Percentiles rank a stretch among this genome's conserved stretches.
These are phyloP conservation scores for Volvariella surrecta DNA, from an alignment of 1,284 basidiomycete species.

Conservation along the genomic window DNA sequence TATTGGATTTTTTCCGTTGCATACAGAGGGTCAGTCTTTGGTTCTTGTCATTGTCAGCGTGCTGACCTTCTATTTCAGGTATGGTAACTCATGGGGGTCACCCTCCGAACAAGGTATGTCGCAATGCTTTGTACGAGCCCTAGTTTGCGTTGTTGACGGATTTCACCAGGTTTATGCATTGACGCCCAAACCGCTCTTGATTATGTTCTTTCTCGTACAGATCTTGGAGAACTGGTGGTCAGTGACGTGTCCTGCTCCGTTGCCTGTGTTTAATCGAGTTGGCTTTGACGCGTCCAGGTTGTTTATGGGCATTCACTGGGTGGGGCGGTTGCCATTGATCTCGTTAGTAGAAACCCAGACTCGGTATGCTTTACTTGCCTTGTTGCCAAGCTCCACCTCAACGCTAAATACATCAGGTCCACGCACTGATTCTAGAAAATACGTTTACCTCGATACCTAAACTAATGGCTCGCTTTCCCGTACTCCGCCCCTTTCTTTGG, in stretches of 20 bases:
- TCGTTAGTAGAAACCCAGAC: slow-evolving; percentile 26
- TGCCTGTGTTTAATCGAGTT: not conserved
- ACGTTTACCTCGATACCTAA: slow-evolving; percentile 29
- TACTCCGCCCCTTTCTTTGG: slow-evolving; percentile 17
- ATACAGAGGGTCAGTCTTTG: slow-evolving; percentile 29
- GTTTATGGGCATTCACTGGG: slow-evolving; percentile 32
- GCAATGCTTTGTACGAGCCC: not conserved
- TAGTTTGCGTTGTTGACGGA: not conserved
- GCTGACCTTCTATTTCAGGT: slow-evolving; percentile 15
- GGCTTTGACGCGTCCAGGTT: slow-evolving; percentile 19
- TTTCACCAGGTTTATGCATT: slow-evolving; percentile 22
- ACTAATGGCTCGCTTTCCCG: slow-evolving; percentile 20
- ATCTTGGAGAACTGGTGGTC: slow-evolving; percentile 13
- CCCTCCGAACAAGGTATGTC: slow-evolving; percentile 25
- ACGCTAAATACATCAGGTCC: slow-evolving; percentile 13
- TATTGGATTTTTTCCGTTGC: slow-evolving; percentile 30
- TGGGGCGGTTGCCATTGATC: slow-evolving; percentile 34
- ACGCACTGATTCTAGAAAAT: slow-evolving; percentile 29
- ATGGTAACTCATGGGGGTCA: slow-evolving; percentile 23
- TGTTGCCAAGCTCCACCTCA: not conserved
- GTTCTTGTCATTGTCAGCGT: not conserved
- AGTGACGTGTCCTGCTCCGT: not conserved
- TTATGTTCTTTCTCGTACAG: slow-evolving; percentile 20
- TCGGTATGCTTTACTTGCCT: slow-evolving; percentile 13
- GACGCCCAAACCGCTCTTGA: slow-evolving; percentile 34